Conservation (phyloP, 2,329 filamentous ascomycete genomes). For the Verruconis gallopava region DNA sequence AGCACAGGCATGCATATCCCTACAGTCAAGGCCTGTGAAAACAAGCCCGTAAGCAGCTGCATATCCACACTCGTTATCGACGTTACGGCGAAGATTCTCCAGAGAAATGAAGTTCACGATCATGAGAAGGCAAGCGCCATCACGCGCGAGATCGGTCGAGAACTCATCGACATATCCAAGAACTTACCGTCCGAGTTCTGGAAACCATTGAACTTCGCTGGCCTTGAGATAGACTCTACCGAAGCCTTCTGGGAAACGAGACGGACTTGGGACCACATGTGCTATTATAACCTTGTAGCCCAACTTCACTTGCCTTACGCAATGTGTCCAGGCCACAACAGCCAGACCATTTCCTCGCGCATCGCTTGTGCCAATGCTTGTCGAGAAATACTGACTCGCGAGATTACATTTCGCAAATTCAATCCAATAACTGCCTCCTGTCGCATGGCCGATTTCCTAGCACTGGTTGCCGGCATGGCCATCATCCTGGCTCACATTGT, state of each 20-base stretch:
- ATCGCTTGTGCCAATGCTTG: slow-evolving; percentile 26
- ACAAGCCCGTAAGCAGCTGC: background rate
- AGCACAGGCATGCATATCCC: background rate
- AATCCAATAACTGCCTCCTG: slow-evolving; percentile 21
- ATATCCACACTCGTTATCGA: background rate
- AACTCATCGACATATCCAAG: slow-evolving; percentile 21
- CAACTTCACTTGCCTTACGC: slow-evolving; percentile 31
- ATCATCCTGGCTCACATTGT: slow-evolving; percentile 28
- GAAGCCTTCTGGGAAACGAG: slow-evolving; percentile 20
- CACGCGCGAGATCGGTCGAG: slow-evolving; percentile 19
- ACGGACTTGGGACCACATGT: slow-evolving; percentile 23
- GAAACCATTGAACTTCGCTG: slow-evolving; percentile 18
- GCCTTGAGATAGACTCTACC: slow-evolving; percentile 11
- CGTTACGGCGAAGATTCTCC: slow-evolving; percentile 4
- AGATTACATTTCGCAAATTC: slow-evolving; percentile 22
- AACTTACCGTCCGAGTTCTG: slow-evolving; percentile 24
- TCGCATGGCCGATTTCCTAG: slow-evolving; percentile 27
- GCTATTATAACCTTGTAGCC: slow-evolving; percentile 27
- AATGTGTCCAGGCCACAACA: slow-evolving; percentile 15
- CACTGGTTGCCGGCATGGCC: slow-evolving; percentile 26
- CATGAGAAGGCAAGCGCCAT: background rate
- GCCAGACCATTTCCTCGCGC: slow-evolving; percentile 21
- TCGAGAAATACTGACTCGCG: slow-evolving; percentile 27
- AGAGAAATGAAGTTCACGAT: background rate
- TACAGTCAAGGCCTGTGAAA: too few relatives aligned